phyloP scores from a whole-genome alignment of 768 basidiomycete species.

The Nidularia sp. region DNA sequence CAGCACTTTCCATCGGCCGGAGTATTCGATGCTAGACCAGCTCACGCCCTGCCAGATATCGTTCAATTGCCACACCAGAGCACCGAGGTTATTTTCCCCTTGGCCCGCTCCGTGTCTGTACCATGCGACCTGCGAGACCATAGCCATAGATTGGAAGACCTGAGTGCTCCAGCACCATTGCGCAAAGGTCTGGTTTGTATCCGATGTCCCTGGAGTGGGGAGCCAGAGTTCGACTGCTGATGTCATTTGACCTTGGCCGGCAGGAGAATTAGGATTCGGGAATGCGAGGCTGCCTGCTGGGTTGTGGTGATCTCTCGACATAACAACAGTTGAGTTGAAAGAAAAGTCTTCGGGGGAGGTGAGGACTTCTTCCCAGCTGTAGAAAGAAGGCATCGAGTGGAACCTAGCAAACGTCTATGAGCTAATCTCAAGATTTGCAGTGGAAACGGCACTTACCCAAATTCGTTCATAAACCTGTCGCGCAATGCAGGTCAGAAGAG shows the following conservation, averaged over 20 bases:
- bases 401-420: conserved; percentile 27
- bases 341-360: conserved; percentile 44
- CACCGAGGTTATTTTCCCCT: conserved; percentile 56
- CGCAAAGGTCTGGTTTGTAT: conserved; percentile 54
- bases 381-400: conserved; percentile 63
- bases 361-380: conserved; percentile 56
- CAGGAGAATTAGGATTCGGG: conserved; percentile 51
- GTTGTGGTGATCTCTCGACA: conserved; percentile 53
- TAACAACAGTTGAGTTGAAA: conserved; percentile 55
- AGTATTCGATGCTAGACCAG: conserved; percentile 54
- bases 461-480: conserved; percentile 52
- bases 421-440: not conserved
- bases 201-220: conserved; percentile 41
- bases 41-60: conserved; percentile 59
- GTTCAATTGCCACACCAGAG: conserved; percentile 56
- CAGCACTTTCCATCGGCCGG: conserved; percentile 57
- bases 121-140: conserved; percentile 55
- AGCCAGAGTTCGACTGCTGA: conserved; percentile 50
- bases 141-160: conserved; percentile 55
- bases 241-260: conserved; percentile 52
- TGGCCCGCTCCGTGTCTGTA: conserved; percentile 57
- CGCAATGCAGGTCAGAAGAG: not conserved
- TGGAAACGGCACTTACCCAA: conserved; percentile 33
- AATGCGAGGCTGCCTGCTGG: conserved; percentile 47
- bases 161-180: conserved; percentile 66